Evolutionary conservation across 164 flowering plant genomes (phyloP).

Genomic region (Saururus chinensis): DNA sequence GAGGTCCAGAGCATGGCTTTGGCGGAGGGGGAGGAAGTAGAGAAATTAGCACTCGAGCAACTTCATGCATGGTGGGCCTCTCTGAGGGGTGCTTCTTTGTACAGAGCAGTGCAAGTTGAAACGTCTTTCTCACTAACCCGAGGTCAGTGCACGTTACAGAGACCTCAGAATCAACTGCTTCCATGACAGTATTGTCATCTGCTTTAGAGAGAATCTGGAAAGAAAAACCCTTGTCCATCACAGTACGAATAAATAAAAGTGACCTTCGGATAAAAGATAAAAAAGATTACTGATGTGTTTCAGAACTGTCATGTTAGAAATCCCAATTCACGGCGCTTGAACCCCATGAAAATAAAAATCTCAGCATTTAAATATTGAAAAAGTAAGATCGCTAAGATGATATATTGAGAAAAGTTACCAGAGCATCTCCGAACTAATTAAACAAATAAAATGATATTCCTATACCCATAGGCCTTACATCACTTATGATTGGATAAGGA

Average conservation of each 20-base stretch:
- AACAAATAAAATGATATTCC: no score
- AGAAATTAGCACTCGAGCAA: constrained; percentile 55
- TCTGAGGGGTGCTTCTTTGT: constrained; percentile 59
- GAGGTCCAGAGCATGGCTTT: constrained; percentile 20
- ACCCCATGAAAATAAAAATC: no score
- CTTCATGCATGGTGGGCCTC: constrained; percentile 88
- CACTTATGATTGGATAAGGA: no score
- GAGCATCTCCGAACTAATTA: no score
- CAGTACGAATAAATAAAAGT: background rate
- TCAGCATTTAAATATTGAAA: no score
- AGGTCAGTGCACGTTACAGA: constrained; percentile 80
- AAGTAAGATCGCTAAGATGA: no score
- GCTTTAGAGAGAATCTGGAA: constrained; percentile 72
- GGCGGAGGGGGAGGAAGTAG: constrained; percentile 45
- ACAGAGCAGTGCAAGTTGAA: constrained; percentile 86
- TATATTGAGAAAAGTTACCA: no score
- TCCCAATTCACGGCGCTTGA: no score
- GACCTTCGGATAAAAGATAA: no score
- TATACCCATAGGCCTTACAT: no score
- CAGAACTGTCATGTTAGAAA: no score
- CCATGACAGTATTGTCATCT: constrained; percentile 81
- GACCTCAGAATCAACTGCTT: constrained; percentile 84
- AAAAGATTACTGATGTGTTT: no score
- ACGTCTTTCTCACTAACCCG: constrained; percentile 53
- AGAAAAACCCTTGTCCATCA: background rate